Evolutionary conservation across 2,329 filamentous ascomycete species (phyloP), one percentile per base, ranked within the genome.

Genomic region (Cladosporium phlei): DNA sequence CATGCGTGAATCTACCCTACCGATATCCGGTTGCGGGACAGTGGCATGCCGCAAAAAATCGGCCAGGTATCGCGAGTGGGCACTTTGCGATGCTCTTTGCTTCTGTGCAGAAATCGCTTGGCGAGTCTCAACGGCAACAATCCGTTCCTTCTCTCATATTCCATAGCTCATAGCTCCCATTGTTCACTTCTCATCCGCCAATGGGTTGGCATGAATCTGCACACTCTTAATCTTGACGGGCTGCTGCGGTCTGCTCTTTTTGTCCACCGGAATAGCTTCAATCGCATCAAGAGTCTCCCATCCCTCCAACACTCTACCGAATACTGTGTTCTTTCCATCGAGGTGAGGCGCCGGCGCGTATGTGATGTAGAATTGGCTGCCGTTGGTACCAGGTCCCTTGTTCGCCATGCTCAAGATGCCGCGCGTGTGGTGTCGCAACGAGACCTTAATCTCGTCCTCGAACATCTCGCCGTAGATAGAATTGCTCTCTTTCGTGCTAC

Each of bases 391-490:
- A 11, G 88, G 86, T 0, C 93, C 93, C 20, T 86, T 84, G 69
- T 98, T 98, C 53, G 93, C 93, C 93, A 97, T 97, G 70, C 85
- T 90, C 58, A 98, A 72, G 16, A 97, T 77, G 1, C 93, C 93
- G 6, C 91, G 88, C 40, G 89, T 89, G 1, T 90, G 94, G 72
- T 97, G 93, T 63, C 89, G 88, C 46, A 98, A 74, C 3, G 73
- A 72, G 1, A 82, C 70, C 47, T 80, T 76, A 59, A 96, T 87
- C 72, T 94, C 87, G 67, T 94, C 87, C 49, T 86, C 86, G 62
- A 93, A 93, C 48, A 68, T 53, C 20, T 71, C 74, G 55, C 80
- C 80, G 77, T 83, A 91, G 66, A 93, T 86, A 54, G 85, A 89
- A 24, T 74, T 73, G 58, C 67, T 68, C 54, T 58, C 52, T 55